Conservation (phyloP, 148 eudicot species). For the Vaccinium vitisidaea region DNA sequence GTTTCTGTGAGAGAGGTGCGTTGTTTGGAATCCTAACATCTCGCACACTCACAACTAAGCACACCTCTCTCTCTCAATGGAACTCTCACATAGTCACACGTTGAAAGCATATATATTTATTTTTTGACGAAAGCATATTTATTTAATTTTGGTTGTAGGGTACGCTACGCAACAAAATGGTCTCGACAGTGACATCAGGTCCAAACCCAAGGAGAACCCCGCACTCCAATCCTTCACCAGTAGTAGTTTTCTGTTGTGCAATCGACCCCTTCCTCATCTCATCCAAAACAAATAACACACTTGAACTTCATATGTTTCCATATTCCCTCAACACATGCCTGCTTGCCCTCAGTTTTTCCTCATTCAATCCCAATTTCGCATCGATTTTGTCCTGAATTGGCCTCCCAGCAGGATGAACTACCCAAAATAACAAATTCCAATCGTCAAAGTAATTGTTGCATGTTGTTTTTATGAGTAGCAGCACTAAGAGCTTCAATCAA, state of each 20-base stretch:
- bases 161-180: neutral
- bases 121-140: no score
- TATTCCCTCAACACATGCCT: neutral
- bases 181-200: neutral
- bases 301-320: neutral
- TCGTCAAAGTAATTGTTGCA: no score
- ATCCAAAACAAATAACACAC: neutral
- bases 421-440: constrained; percentile 11
- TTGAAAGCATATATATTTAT: no score
- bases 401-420: neutral
- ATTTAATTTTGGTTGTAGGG: constrained; percentile 8
- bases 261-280: neutral
- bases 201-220: neutral
- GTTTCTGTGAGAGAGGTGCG: no score
- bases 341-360: neutral
- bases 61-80: no score
- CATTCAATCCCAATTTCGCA: neutral
- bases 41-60: no score
- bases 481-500: constrained; percentile 13
- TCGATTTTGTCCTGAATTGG: neutral
- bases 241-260: neutral
- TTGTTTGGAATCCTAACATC: no score
- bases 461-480: no score
- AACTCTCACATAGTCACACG: no score
- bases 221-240: neutral